Evolutionary conservation across 306 rosid genomes (phyloP).

Genomic region (Ammopiptanthus mongolicus): DNA sequence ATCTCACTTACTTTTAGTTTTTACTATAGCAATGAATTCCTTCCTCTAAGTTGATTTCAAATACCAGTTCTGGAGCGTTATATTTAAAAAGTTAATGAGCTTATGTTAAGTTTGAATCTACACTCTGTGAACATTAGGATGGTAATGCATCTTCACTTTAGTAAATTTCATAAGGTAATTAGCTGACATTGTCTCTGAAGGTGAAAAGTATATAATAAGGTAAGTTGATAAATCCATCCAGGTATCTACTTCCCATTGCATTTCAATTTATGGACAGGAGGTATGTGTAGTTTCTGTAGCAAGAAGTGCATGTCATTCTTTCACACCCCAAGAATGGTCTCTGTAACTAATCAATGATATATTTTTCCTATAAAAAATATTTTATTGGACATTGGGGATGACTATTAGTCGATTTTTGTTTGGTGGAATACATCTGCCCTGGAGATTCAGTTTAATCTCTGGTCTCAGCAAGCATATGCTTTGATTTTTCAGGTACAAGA

Average conservation of each 20-base stretch:
- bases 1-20: no score
- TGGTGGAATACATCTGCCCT: no score
- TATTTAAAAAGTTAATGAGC: no score
- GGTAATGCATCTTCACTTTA: neutral
- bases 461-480: no score
- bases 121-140: neutral
- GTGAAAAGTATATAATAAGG: neutral
- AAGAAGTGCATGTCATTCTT: neutral
- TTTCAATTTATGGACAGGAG: no score
- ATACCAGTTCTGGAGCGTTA: no score
- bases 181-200: neutral
- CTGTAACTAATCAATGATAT: neutral
- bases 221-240: neutral
- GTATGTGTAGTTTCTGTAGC: neutral
- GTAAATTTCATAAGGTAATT: neutral
- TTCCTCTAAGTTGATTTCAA: no score
- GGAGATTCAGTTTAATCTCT: no score
- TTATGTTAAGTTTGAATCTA: neutral
- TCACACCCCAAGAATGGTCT: neutral
- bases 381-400: no score
- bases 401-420: neutral
- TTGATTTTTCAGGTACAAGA: conserved; percentile 77
- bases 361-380: no score
- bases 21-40: no score
- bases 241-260: neutral